Percentiles rank a stretch among this genome's conserved stretches.
These are phyloP conservation scores for Phyllosticta citrichinensis DNA, from an alignment of 2,329 filamentous ascomycete species.

Conservation along the genomic window DNA sequence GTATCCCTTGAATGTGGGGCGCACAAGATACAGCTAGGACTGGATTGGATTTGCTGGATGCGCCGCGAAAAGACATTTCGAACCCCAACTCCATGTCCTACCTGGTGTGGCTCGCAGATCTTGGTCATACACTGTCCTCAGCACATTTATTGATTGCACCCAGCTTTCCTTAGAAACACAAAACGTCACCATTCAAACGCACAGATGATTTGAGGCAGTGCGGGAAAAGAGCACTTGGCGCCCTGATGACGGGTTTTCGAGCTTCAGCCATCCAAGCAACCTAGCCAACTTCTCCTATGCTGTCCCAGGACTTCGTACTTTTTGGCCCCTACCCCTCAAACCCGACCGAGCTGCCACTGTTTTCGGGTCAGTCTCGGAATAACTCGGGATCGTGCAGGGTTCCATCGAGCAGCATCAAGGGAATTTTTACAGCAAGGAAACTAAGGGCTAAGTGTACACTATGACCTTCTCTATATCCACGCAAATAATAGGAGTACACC, in stretches of 20 bases:
- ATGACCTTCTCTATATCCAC: conserved; percentile 7
- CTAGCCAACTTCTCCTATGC: neutral
- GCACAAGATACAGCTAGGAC: too few relatives aligned
- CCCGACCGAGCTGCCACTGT: neutral
- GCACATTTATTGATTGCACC: neutral
- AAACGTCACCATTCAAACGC: neutral
- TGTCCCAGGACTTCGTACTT: neutral
- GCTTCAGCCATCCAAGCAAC: neutral
- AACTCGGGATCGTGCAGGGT: neutral
- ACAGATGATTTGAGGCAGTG: neutral
- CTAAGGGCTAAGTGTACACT: conserved; percentile 11
- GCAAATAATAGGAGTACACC: neutral
- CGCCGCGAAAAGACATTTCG: neutral
- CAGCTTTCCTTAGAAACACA: neutral
- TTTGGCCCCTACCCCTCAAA: neutral
- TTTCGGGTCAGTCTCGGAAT: neutral
- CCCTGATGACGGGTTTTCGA: neutral
- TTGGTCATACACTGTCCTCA: neutral
- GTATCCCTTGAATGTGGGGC: too few relatives aligned
- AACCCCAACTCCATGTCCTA: neutral
- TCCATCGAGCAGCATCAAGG: conserved; percentile 4
- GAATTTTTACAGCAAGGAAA: conserved; percentile 12
- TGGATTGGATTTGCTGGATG: neutral
- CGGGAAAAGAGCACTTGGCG: neutral
- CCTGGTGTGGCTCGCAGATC: neutral